Base-by-base conservation (phyloP, 2,329 filamentous ascomycete species). In the Colletotrichum spaethianum region DNA sequence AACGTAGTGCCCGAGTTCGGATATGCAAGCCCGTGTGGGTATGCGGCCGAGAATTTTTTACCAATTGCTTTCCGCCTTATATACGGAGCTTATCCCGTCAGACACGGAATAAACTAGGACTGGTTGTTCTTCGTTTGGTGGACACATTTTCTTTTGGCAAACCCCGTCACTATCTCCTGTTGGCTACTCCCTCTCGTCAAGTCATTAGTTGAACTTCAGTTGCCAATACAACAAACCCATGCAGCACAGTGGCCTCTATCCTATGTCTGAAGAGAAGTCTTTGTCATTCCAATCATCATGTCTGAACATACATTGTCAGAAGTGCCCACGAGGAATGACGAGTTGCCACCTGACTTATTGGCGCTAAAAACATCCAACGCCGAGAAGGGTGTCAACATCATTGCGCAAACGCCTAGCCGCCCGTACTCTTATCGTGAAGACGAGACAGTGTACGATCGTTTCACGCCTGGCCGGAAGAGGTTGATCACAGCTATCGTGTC, bases 401-500 rank as follows among this genome's bases (percentile, higher is more conserved):
- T 72, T 1, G 70, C 70, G 38, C 70, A 69, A 12, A 72, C 65
- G 1, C 65, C 70, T 11, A 72, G 70, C 38, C 44, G 70, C 11
- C 69, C 69, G 8, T 70, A 64, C 20, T 72, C 70, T 4, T 60
- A 59, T n/a, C 70, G 70, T 26, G 70, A 72, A n/a, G 70, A 72
- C 20, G 65, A 72, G 53, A 60, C 74, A 1, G 61, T 75, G 28
- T 77, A 77, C 72, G 70, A 50, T 3, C 75, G 75, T 28, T 77
- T 78, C 72, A 76, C 75, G 7, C 67, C 73, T 2, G 57, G 70
- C 20, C 76, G 74, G 44, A 77, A 78, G 63, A 40, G 64, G 2
- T 46, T 76, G 7, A 77, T 78, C 61, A 77, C 76, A 6, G 61
- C 71, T 23, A 75, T 76, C 14, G 70, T 78, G 16, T 72, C 70